Conservation (phyloP, 2,329 filamentous ascomycete species). For the Nigrospora oryzae region DNA sequence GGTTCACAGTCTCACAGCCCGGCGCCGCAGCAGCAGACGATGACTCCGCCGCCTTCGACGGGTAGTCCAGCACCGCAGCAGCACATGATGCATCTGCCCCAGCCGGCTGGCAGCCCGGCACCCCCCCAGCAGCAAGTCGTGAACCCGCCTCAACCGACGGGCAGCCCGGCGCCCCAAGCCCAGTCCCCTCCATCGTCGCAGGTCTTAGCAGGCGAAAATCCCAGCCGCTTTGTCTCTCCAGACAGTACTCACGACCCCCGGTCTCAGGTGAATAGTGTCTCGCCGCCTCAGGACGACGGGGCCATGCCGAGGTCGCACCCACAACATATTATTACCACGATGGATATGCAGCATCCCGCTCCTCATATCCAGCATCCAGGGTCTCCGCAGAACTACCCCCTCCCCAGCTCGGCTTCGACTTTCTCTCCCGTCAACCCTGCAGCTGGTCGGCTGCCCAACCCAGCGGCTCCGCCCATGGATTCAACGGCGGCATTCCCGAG, state of each 20-base stretch:
- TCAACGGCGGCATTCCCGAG: background rate
- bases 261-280: conserved; percentile 6
- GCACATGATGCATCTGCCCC: background rate
- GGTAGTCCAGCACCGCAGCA: background rate
- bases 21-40: conserved; percentile 1
- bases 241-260: background rate
- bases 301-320: conserved; percentile 5
- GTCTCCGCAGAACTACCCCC: conserved; percentile 5
- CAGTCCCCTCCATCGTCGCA: too few species aligned
- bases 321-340: conserved; percentile 12
- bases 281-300: conserved; percentile 7
- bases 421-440: conserved; percentile 5
- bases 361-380: conserved; percentile 4
- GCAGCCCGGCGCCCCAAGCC: too few species aligned
- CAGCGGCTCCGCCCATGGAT: background rate
- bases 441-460: conserved; percentile 1
- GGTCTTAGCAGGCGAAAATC: too few species aligned
- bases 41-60: background rate
- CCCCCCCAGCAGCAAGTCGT: too few species aligned
- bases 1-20: background rate
- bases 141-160: too few species aligned
- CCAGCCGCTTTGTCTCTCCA: background rate
- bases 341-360: conserved; percentile 6
- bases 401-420: conserved; percentile 3
- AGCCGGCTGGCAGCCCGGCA: background rate